phyloP scores from a whole-genome alignment of 2,329 filamentous ascomycete species.

The Pseudopyrenochaeta lycopersici region DNA sequence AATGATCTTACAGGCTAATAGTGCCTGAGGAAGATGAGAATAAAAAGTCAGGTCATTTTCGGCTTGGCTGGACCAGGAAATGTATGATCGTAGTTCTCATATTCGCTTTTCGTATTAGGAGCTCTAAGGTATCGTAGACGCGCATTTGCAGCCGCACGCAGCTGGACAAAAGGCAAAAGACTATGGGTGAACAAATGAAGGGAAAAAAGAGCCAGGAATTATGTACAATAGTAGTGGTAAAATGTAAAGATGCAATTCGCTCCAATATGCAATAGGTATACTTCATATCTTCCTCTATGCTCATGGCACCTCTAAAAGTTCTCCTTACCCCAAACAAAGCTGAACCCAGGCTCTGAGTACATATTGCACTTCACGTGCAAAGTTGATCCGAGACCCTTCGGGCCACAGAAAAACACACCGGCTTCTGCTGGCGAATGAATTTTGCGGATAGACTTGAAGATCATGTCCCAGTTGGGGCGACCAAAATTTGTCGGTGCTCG shows the following conservation, averaged over 20 bases:
- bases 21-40: neutral
- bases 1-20: neutral
- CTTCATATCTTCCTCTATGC: conserved; percentile 1
- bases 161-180: conserved; percentile 1
- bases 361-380: conserved; percentile 87
- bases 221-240: conserved; percentile 24
- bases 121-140: neutral
- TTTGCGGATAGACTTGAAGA: conserved; percentile 84
- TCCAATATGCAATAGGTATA: conserved; percentile 21
- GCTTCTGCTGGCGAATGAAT: conserved; percentile 60
- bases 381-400: conserved; percentile 78
- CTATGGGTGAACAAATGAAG: neutral
- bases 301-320: conserved; percentile 65
- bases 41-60: neutral
- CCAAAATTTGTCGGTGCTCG: conserved; percentile 86
- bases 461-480: conserved; percentile 88
- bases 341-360: conserved; percentile 81
- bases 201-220: conserved; percentile 16
- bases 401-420: conserved; percentile 77
- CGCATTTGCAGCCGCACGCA: conserved; percentile 10
- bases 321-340: conserved; percentile 74
- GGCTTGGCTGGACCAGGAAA: neutral
- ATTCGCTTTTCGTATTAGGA: neutral
- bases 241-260: conserved; percentile 11
- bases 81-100: neutral